Conservation (phyloP, 257 asterid species). For the Penstemon davidsonii region DNA sequence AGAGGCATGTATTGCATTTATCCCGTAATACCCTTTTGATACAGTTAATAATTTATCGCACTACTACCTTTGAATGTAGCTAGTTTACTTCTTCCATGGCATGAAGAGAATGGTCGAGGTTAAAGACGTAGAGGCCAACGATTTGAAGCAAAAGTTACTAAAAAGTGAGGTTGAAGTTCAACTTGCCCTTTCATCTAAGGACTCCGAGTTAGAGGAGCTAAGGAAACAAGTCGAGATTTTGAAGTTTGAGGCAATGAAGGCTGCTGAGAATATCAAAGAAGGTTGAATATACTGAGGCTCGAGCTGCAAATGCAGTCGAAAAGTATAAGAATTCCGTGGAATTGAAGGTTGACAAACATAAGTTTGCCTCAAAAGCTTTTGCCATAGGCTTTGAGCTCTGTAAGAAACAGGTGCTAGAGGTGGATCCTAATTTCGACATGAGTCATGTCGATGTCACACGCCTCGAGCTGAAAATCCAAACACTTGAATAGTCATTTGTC, state of each 20-base stretch:
- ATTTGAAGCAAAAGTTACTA: slow-evolving; percentile 20
- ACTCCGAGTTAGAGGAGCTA: slow-evolving; percentile 19
- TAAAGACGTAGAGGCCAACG: slow-evolving; percentile 1
- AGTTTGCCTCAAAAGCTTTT: slow-evolving; percentile 19
- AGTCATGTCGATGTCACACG: slow-evolving; percentile 8
- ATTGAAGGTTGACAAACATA: slow-evolving; percentile 9
- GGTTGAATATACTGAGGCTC: not conserved
- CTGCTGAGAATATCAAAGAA: slow-evolving; percentile 7
- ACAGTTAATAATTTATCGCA: not conserved
- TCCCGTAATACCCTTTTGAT: no score
- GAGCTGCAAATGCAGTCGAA: slow-evolving; percentile 9
- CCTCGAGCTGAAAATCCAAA: not conserved
- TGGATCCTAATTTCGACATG: slow-evolving; percentile 11
- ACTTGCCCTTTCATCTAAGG: slow-evolving; percentile 18
- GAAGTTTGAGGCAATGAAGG: slow-evolving; percentile 4
- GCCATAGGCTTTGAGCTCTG: slow-evolving; percentile 17
- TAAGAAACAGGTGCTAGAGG: slow-evolving; percentile 8
- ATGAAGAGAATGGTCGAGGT: slow-evolving; percentile 16
- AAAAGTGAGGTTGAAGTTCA: slow-evolving; percentile 16
- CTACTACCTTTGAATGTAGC: not conserved
- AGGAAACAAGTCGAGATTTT: not conserved
- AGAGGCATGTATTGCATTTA: no score
- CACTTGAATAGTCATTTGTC: no score
- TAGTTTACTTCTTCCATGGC: not conserved
- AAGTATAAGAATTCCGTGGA: slow-evolving; percentile 1